A percentile compares a stretch with the other conserved stretches of the same genome.
Evolutionary conservation across 139 green algal genomes (phyloP).

Genomic region (Picochlorum costavermella): DNA sequence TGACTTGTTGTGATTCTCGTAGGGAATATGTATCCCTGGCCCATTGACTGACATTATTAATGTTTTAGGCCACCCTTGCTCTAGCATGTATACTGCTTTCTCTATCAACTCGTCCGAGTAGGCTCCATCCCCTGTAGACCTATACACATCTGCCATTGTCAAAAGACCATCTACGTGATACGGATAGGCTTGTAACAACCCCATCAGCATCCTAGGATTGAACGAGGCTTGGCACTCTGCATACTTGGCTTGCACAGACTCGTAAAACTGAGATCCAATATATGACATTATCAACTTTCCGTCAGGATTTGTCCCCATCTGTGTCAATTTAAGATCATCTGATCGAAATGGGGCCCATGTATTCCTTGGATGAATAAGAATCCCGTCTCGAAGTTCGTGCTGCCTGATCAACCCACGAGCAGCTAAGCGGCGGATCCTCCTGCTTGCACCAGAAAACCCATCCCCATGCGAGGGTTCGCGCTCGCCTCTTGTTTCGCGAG

Average conservation of each 20-base stretch:
- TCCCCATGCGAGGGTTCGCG: slow-evolving; percentile 21
- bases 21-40: slow-evolving; percentile 48
- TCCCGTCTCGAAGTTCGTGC: slow-evolving; percentile 24
- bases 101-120: slow-evolving; percentile 64
- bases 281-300: slow-evolving; percentile 37
- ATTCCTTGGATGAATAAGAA: slow-evolving; percentile 55
- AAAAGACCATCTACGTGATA: slow-evolving; percentile 88
- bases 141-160: slow-evolving; percentile 80
- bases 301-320: slow-evolving; percentile 32
- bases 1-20: slow-evolving; percentile 52
- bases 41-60: slow-evolving; percentile 52
- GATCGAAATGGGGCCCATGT: slow-evolving; percentile 47
- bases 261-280: slow-evolving; percentile 33
- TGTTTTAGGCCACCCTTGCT: slow-evolving; percentile 68
- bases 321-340: slow-evolving; percentile 22
- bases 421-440: slow-evolving; percentile 18
- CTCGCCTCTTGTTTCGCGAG: slow-evolving; percentile 47
- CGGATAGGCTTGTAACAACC: slow-evolving; percentile 54
- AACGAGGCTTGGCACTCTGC: slow-evolving; percentile 46
- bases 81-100: slow-evolving; percentile 69
- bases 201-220: slow-evolving; percentile 69
- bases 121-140: slow-evolving; percentile 56
- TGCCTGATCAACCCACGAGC: slow-evolving; percentile 33
- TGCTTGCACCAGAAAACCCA: slow-evolving; percentile 10
- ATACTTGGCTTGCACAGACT: slow-evolving; percentile 26